Percentiles rank a stretch among this genome's conserved stretches.
Evolutionary conservation across 345 rosid genomes (phyloP).

Genomic region (Citrus inodora): DNA sequence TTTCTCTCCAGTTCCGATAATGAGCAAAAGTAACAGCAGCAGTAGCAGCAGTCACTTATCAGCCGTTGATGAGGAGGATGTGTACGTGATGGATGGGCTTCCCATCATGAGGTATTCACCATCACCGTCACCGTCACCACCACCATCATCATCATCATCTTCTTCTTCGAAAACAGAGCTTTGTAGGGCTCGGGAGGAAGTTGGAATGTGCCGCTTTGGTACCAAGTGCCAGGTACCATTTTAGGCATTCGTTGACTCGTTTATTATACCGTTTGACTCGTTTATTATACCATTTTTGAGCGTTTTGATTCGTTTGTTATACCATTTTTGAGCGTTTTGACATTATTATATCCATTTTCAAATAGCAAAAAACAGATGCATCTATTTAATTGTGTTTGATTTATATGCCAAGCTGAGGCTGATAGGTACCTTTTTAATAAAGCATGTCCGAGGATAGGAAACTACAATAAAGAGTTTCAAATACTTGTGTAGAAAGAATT

Average conservation of each 20-base stretch:
- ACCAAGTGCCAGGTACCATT: slow-evolving; percentile 41
- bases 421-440: too few species aligned
- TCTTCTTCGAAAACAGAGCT: slow-evolving; percentile 24
- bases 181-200: slow-evolving; percentile 30
- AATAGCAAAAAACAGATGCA: background rate
- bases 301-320: too few species aligned
- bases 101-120: slow-evolving; percentile 21
- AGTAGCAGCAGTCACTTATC: slow-evolving; percentile 21
- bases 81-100: slow-evolving; percentile 66
- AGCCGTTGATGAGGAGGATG: slow-evolving; percentile 42
- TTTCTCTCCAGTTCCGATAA: background rate
- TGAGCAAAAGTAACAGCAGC: background rate
- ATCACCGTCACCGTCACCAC: background rate
- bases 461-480: too few species aligned
- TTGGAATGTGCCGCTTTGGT: slow-evolving; percentile 34
- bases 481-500: too few species aligned
- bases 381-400: too few species aligned
- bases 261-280: background rate
- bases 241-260: background rate
- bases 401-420: too few species aligned
- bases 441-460: too few species aligned
- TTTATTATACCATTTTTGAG: background rate
- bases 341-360: background rate
- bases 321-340: background rate
- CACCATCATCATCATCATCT: background rate